A percentile compares a stretch with the other conserved stretches of the same genome.
Conservation (phyloP, 768 basidiomycete genomes). For the Leccinum sublutescens region DNA sequence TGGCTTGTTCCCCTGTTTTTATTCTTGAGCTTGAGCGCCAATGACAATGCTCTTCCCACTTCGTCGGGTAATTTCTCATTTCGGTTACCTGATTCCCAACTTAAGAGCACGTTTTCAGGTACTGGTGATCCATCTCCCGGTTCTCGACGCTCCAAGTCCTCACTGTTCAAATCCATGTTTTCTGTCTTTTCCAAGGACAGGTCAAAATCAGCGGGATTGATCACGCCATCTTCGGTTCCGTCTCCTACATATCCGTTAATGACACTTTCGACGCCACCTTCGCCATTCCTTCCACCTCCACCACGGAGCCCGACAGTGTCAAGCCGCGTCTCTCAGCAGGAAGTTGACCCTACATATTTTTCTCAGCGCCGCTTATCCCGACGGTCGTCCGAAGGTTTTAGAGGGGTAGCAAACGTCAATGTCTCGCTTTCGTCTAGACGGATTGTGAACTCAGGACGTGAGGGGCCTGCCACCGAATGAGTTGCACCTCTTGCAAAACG, state of each 20-base stretch:
- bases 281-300: conserved; percentile 25
- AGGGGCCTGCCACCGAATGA: conserved; percentile 16
- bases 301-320: conserved; percentile 23
- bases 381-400: conserved; percentile 20
- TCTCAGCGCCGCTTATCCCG: conserved; percentile 43
- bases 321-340: conserved; percentile 30
- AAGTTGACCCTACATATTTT: conserved; percentile 28
- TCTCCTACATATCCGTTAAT: conserved; percentile 20
- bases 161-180: conserved; percentile 68
- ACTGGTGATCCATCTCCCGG: conserved; percentile 22
- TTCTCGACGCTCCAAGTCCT: conserved; percentile 48
- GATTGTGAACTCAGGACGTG: conserved; percentile 6
- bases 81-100: background rate
- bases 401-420: conserved; percentile 21
- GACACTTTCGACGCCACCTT: conserved; percentile 31
- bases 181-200: conserved; percentile 43
- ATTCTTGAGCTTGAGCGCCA: conserved; percentile 94
- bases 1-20: conserved; percentile 91
- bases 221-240: conserved; percentile 47
- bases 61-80: conserved; percentile 44
- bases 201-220: conserved; percentile 60
- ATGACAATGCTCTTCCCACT: conserved; percentile 90
- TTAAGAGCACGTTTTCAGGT: conserved; percentile 8
- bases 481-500: background rate
- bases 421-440: conserved; percentile 18